Percentiles rank a stretch among this genome's conserved stretches.
Evolutionary conservation across 2,329 filamentous ascomycete species (phyloP).

Genomic region (Aphanocladium album): DNA sequence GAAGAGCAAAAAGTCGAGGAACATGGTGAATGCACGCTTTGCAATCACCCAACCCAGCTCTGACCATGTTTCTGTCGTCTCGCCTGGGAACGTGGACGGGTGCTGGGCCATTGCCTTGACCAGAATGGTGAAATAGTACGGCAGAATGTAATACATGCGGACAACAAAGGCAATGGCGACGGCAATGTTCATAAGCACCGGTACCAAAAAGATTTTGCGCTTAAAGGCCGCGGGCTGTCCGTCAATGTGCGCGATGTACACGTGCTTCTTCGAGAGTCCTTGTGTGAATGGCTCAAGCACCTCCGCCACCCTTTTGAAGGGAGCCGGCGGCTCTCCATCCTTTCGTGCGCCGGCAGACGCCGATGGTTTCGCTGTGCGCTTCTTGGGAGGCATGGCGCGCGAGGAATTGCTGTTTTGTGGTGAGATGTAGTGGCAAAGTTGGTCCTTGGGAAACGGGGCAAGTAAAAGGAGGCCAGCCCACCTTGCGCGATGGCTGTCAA

Average conservation of each 20-base stretch:
- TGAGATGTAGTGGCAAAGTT: constrained; percentile 3
- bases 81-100: constrained; percentile 63
- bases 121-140: constrained; percentile 67
- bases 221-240: constrained; percentile 65
- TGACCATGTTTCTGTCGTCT: constrained; percentile 49
- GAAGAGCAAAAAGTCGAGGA: constrained; percentile 67
- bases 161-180: constrained; percentile 61
- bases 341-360: constrained; percentile 17
- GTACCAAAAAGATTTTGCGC: constrained; percentile 75
- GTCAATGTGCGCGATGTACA: constrained; percentile 87
- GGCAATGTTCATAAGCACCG: constrained; percentile 67
- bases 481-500: background rate
- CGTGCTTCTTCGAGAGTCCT: constrained; percentile 59
- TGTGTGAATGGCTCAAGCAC: constrained; percentile 61
- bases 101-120: constrained; percentile 59
- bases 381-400: constrained; percentile 22
- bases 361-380: constrained; percentile 28
- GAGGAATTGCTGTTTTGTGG: background rate
- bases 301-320: constrained; percentile 63
- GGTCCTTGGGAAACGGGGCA: background rate
- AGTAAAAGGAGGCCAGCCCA: background rate
- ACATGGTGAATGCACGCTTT: constrained; percentile 59
- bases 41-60: constrained; percentile 53
- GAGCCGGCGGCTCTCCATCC: constrained; percentile 45
- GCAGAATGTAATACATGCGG: constrained; percentile 63